phyloP scores from a whole-genome alignment of 208 protist species.

The Trypanosomatidae sp. region DNA sequence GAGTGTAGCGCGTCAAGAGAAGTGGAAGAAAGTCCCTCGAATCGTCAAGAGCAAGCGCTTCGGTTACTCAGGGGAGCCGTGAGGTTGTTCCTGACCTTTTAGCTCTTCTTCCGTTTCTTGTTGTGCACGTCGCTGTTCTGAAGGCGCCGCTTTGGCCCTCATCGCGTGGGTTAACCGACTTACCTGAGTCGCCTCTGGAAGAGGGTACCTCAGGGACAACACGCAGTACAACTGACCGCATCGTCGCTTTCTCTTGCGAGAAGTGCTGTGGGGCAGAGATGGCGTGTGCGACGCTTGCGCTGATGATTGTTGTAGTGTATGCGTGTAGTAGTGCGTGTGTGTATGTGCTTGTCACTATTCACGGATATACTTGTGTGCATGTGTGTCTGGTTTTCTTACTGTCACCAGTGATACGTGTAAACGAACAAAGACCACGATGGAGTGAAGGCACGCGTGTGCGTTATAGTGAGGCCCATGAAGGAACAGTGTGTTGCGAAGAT shows the following conservation, averaged over 20 bases:
- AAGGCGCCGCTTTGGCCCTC: not conserved
- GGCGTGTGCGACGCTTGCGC: not conserved
- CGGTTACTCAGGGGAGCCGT: slow-evolving; percentile 80
- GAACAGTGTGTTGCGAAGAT: not conserved
- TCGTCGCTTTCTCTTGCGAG: not conserved
- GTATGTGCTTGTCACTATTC: not conserved
- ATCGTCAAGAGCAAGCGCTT: slow-evolving; percentile 75
- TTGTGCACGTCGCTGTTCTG: not conserved
- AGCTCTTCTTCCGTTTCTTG: not conserved
- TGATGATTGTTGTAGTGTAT: not conserved
- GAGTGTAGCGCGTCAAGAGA: slow-evolving; percentile 75
- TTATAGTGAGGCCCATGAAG: not conserved
- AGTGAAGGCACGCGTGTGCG: not conserved
- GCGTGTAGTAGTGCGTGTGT: not conserved
- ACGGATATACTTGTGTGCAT: not conserved
- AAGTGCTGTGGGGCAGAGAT: not conserved
- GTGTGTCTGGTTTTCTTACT: slow-evolving; percentile 1
- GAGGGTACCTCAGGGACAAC: not conserved
- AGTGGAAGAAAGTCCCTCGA: slow-evolving; percentile 83
- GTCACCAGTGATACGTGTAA: not conserved
- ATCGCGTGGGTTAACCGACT: not conserved
- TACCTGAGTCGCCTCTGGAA: not conserved
- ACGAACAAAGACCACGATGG: not conserved
- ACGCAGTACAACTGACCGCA: not conserved
- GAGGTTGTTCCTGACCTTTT: slow-evolving; percentile 4